phyloP scores from a whole-genome alignment of 495 filamentous ascomycete species.

The Aspergillus wentii region DNA sequence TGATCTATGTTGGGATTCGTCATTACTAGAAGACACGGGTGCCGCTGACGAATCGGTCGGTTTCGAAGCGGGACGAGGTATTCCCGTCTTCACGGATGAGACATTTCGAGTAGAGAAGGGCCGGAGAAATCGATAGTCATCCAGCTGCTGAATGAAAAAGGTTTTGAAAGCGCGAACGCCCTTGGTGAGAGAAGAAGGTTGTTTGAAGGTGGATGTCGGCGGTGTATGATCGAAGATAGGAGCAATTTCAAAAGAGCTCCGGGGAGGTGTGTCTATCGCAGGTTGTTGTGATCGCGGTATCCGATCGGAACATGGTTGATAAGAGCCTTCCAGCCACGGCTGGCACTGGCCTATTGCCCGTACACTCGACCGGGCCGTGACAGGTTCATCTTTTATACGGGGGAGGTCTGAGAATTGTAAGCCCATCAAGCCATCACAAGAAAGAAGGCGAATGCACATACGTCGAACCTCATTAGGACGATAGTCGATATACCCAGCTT shows the following conservation, averaged over 20 bases:
- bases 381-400: slow-evolving; percentile 12
- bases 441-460: no score
- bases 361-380: slow-evolving; percentile 10
- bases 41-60: slow-evolving; percentile 11
- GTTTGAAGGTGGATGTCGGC: slow-evolving; percentile 14
- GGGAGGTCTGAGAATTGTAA: slow-evolving; percentile 2
- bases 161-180: slow-evolving; percentile 31
- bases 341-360: slow-evolving; percentile 8
- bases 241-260: slow-evolving; percentile 15
- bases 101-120: slow-evolving; percentile 20
- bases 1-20: slow-evolving; percentile 1
- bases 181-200: slow-evolving; percentile 25
- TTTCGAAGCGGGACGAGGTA: slow-evolving; percentile 8
- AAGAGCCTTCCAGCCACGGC: slow-evolving; percentile 11
- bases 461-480: slow-evolving; percentile 18
- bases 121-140: slow-evolving; percentile 23
- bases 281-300: slow-evolving; percentile 7
- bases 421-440: no score
- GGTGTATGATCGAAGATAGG: slow-evolving; percentile 17
- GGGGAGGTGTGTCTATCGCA: slow-evolving; percentile 6
- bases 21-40: slow-evolving; percentile 9
- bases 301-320: slow-evolving; percentile 5
- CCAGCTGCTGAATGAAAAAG: slow-evolving; percentile 26
- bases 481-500: slow-evolving; percentile 26
- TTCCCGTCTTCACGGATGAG: slow-evolving; percentile 2